Conservation (phyloP, 441 rosid genomes). For the Erodium texanum region DNA sequence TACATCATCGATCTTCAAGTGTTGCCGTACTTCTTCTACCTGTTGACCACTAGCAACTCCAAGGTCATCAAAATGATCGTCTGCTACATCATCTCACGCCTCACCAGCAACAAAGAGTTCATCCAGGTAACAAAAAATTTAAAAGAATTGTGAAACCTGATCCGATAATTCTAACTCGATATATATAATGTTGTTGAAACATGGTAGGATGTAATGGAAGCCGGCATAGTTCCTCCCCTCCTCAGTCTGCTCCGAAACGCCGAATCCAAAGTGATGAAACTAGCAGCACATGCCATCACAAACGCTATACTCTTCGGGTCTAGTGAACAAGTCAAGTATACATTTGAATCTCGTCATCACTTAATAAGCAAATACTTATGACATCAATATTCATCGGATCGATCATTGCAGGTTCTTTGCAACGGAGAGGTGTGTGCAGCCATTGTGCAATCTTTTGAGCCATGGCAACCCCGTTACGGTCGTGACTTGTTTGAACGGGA, state of each 20-base stretch:
- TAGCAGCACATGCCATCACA: not conserved
- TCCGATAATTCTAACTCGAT: too few species aligned
- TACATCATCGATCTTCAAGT: not conserved
- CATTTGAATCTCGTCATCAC: too few species aligned
- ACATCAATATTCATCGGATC: too few species aligned
- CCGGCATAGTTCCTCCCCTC: not conserved
- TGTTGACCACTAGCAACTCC: not conserved
- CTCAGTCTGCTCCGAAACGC: not conserved
- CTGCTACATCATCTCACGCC: not conserved
- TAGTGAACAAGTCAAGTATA: not conserved
- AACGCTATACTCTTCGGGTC: not conserved
- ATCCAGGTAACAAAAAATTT: not conserved
- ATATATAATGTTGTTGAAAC: not conserved
- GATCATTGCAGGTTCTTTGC: not conserved
- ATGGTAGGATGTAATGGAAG: not conserved
- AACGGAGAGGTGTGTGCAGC: not conserved
- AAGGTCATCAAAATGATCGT: not conserved
- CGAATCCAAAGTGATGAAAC: not conserved
- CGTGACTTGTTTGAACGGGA: not conserved
- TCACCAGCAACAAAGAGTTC: not conserved
- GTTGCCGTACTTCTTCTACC: not conserved
- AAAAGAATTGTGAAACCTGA: too few species aligned
- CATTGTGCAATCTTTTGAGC: not conserved
- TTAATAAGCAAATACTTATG: too few species aligned
- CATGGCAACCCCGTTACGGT: not conserved